phyloP scores from a whole-genome alignment of 148 eudicot genomes.

The Camellia sinensis region DNA sequence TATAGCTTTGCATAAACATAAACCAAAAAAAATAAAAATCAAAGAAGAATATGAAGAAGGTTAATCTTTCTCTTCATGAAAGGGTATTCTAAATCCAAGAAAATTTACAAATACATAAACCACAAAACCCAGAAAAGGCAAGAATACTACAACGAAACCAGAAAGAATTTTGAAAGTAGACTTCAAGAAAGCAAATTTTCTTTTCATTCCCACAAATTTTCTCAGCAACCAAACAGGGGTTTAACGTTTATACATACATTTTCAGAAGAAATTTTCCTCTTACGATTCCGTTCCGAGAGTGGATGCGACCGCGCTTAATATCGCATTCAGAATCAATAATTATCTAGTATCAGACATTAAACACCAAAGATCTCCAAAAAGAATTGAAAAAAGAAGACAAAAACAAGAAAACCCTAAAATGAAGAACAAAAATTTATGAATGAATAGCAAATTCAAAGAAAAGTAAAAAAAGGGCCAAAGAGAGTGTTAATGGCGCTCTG shows the following conservation, averaged over 20 bases:
- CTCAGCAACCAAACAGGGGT: neutral
- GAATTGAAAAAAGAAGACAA: neutral
- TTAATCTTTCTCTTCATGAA: neutral
- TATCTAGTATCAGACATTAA: neutral
- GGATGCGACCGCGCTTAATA: conserved; percentile 6
- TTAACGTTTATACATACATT: conserved; percentile 8
- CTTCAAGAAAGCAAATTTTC: conserved; percentile 3
- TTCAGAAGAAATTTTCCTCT: conserved; percentile 4
- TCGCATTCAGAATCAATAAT: conserved; percentile 7
- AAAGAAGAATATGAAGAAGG: neutral
- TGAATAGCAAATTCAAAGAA: neutral
- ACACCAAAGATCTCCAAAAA: neutral
- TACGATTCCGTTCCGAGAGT: neutral
- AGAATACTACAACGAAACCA: neutral
- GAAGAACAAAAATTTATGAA: neutral
- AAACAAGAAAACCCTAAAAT: neutral
- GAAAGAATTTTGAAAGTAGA: neutral
- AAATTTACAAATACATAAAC: neutral
- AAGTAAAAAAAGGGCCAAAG: neutral
- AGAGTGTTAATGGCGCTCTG: neutral
- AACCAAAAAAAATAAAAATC: neutral
- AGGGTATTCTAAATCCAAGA: neutral
- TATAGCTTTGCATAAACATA: neutral
- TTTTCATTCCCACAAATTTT: neutral
- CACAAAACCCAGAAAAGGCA: no score